These are phyloP conservation scores for Orbilia oligospora DNA, from an alignment of 2,329 filamentous ascomycete species.

Conservation along the genomic window DNA sequence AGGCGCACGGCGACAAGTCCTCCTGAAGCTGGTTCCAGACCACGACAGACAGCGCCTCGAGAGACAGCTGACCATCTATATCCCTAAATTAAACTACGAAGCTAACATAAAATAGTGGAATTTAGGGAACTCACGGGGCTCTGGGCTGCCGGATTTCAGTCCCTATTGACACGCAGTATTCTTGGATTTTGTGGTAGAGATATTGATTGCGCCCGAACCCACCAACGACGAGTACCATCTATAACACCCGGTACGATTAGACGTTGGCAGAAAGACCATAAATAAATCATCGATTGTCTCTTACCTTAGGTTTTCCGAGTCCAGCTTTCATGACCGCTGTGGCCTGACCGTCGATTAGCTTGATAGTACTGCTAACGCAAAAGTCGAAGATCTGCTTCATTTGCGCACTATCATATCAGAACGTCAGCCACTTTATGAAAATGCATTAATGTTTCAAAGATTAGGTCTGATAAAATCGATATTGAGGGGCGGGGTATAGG, in stretches of 20 bases:
- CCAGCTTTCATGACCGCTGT: slow-evolving; percentile 3
- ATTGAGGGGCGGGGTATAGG: too few relatives aligned
- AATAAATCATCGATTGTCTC: background rate
- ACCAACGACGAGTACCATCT: slow-evolving; percentile 20
- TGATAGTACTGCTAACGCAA: slow-evolving; percentile 1
- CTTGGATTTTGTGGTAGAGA: slow-evolving; percentile 4
- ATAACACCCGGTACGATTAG: background rate
- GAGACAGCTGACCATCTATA: slow-evolving; percentile 24
- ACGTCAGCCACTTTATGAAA: slow-evolving; percentile 1
- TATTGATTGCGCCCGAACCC: slow-evolving; percentile 19
- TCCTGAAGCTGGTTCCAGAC: slow-evolving; percentile 31
- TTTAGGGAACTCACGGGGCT: slow-evolving; percentile 6
- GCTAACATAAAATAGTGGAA: background rate
- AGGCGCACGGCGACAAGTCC: slow-evolving; percentile 58
- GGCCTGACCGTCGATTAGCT: slow-evolving; percentile 25
- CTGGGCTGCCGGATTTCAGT: slow-evolving; percentile 7
- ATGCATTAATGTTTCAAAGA: too few relatives aligned
- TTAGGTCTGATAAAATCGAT: too few relatives aligned
- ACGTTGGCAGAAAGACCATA: background rate
- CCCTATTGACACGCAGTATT: slow-evolving; percentile 1
- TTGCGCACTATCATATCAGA: background rate
- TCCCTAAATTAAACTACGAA: background rate
- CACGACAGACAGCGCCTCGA: slow-evolving; percentile 51
- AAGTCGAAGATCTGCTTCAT: slow-evolving; percentile 20
- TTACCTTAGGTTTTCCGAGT: slow-evolving; percentile 6